Evolutionary conservation across 2,329 filamentous ascomycete genomes (phyloP).

Genomic region (Chaetomium olivaceum): DNA sequence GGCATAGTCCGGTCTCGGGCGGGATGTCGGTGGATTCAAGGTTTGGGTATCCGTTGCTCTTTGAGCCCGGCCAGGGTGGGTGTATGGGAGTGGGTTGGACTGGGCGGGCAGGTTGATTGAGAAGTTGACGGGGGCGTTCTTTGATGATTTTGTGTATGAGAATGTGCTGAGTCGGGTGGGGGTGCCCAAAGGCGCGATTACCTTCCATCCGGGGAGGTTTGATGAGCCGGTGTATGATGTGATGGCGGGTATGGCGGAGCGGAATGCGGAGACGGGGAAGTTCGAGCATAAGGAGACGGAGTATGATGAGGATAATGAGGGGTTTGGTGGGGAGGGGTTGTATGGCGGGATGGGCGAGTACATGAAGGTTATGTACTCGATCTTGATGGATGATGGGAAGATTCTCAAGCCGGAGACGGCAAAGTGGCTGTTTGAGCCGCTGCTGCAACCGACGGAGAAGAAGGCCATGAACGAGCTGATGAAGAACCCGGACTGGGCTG

Average conservation of each 20-base stretch:
- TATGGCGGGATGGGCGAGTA: constrained; percentile 30
- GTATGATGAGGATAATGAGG: constrained; percentile 16
- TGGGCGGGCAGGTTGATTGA: constrained; percentile 37
- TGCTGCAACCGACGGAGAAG: constrained; percentile 24
- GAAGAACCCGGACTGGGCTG: constrained; percentile 31
- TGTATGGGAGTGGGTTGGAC: constrained; percentile 36
- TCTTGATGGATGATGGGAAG: constrained; percentile 33
- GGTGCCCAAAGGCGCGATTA: constrained; percentile 22
- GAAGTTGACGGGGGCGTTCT: constrained; percentile 24
- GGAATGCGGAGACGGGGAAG: constrained; percentile 5
- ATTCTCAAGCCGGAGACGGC: constrained; percentile 26
- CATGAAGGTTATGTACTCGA: constrained; percentile 31
- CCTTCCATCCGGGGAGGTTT: constrained; percentile 32
- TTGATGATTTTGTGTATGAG: constrained; percentile 33
- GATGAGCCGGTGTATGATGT: not conserved
- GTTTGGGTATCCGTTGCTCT: constrained; percentile 35
- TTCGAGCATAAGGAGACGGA: constrained; percentile 9
- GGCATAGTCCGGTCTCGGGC: constrained; percentile 1
- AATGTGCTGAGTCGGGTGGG: constrained; percentile 32
- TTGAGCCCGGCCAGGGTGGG: constrained; percentile 37
- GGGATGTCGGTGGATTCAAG: constrained; percentile 27
- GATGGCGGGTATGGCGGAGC: constrained; percentile 18
- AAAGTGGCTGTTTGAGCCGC: constrained; percentile 30
- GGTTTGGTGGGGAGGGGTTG: constrained; percentile 35
- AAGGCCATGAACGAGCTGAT: constrained; percentile 25